Evolutionary conservation across 495 filamentous ascomycete species (phyloP), one percentile per base, ranked within the genome.

Genomic region (Tetracladium setigerum): DNA sequence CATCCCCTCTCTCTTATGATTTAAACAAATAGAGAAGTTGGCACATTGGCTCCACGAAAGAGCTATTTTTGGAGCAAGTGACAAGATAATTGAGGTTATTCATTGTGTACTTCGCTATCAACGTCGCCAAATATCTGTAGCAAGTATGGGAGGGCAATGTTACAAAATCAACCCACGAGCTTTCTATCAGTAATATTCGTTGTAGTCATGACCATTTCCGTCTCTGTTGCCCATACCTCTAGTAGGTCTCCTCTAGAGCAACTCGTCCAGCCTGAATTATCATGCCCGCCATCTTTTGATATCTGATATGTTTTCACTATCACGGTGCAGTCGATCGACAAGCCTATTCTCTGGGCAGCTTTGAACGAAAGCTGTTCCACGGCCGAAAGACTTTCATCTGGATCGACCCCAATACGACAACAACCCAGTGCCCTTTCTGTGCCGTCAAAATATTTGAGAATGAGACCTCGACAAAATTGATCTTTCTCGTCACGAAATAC

Each of bases 11-110:
- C n/a, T n/a, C n/a, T n/a, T n/a, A n/a, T n/a, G n/a, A n/a, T n/a
- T n/a, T n/a, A n/a, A n/a, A n/a, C n/a, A n/a, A n/a, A n/a, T n/a
- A n/a, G n/a, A n/a, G n/a, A n/a, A n/a, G n/a, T n/a, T n/a, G n/a
- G n/a, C n/a, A n/a, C n/a, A n/a, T n/a, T n/a, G n/a, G n/a, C n/a
- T n/a, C n/a, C n/a, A n/a, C n/a, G n/a, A n/a, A n/a, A n/a, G n/a
- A n/a, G n/a, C 48, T 30, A 52, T 56, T 32, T 58, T 58, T 41
- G 55, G 55, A 15, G 36, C 44, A 8, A 44, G 44, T 27, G 55
- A 58, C 32, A 58, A 55, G 40, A 47, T 53, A 24, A 40, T 56
- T n/a, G n/a, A n/a, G n/a, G n/a, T n/a, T n/a, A n/a, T n/a, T n/a
- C n/a, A n/a, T n/a, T n/a, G 37, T 39, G 37, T 39, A 39, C 37